Base-by-base conservation (phyloP, 805 yeast species). In the Hermanozyma aechmeae region DNA sequence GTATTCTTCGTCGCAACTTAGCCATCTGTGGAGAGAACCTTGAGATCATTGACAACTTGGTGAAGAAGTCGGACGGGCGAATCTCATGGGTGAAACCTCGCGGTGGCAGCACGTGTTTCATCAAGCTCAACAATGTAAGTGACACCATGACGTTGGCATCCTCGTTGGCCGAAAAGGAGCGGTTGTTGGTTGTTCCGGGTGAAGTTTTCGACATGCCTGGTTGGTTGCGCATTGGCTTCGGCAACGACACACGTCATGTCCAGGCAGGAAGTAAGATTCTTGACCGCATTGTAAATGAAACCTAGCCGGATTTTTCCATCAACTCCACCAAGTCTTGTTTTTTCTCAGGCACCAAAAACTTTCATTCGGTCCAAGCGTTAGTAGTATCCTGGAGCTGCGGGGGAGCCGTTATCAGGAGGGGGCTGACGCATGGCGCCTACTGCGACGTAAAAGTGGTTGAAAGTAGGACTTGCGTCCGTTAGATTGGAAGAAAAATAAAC, bases 101-200 rank as follows among this genome's bases (percentile, higher is more conserved):
- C 23, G 73, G 65, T 6, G 77, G 76, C 4, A 51, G 71, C 2
- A 68, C 73, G 3, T 56, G 68, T 20, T 58, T 70, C 27, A 33
- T 70, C 7, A 52, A 52, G 27, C 40, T 68, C 11, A 47, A 48
- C 16, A 35, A 33, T 4, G 40, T 43, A 3, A 42, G 58, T 27
- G 31, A 43, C 16, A 56, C 73, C 4, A 38, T 35, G 20, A 37
- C 46, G 5, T 43, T 71, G 33, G 53, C 63, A 13, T 34, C 30
- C 6, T 56, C 50, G 6, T 42, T 71, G 21, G 66, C 66, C 5
- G 49, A 42, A 6, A 36, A 55, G 15, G 38, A 55, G 37, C 37
- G 42, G 11, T 51, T 61, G 0, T 48, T 71, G 34, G 46, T 57
- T 15, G 71, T 67, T 4, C 76, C 76, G 1, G 76, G 76, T 3